Evolutionary conservation across 2,329 filamentous ascomycete species (phyloP).

Genomic region (Ceratocystis albifundus): DNA sequence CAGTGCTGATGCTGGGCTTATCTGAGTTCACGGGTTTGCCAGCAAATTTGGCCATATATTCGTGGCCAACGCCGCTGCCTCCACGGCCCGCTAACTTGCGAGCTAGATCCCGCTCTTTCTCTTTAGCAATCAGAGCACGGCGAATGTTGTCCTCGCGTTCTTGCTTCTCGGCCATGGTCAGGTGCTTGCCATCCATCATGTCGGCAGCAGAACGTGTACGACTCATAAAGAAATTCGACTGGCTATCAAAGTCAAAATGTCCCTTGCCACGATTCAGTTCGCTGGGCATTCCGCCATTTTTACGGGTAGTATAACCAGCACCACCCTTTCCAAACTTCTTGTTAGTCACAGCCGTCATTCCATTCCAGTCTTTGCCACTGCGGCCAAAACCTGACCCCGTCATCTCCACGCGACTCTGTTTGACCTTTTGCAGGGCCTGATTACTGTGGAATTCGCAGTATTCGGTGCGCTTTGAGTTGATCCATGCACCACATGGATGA

Average conservation of each 20-base stretch:
- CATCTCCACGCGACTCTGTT: slow-evolving; percentile 62
- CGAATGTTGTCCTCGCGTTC: slow-evolving; percentile 56
- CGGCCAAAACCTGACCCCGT: slow-evolving; percentile 51
- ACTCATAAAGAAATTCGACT: slow-evolving; percentile 45
- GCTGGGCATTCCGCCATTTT: background rate
- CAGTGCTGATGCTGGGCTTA: background rate
- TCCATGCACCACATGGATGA: slow-evolving; percentile 66
- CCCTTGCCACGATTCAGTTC: slow-evolving; percentile 23
- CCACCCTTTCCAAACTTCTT: slow-evolving; percentile 38
- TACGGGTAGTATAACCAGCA: slow-evolving; percentile 18
- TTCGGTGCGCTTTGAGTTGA: slow-evolving; percentile 77
- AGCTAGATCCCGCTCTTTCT: slow-evolving; percentile 62
- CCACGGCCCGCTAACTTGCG: slow-evolving; percentile 54
- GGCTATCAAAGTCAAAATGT: slow-evolving; percentile 48
- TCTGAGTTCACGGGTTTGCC: background rate
- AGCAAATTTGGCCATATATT: slow-evolving; percentile 48
- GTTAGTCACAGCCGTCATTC: slow-evolving; percentile 26
- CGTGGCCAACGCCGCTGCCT: slow-evolving; percentile 49
- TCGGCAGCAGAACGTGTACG: slow-evolving; percentile 44
- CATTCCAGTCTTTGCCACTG: slow-evolving; percentile 29
- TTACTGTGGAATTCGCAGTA: slow-evolving; percentile 91
- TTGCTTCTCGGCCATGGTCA: slow-evolving; percentile 42
- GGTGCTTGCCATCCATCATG: slow-evolving; percentile 46
- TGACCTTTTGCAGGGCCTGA: slow-evolving; percentile 52
- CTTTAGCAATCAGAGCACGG: slow-evolving; percentile 51